Percentiles rank a stretch among this genome's conserved stretches.
phyloP scores from a whole-genome alignment of 2,329 filamentous ascomycete genomes.

The Nothomitra cinnamomea region DNA sequence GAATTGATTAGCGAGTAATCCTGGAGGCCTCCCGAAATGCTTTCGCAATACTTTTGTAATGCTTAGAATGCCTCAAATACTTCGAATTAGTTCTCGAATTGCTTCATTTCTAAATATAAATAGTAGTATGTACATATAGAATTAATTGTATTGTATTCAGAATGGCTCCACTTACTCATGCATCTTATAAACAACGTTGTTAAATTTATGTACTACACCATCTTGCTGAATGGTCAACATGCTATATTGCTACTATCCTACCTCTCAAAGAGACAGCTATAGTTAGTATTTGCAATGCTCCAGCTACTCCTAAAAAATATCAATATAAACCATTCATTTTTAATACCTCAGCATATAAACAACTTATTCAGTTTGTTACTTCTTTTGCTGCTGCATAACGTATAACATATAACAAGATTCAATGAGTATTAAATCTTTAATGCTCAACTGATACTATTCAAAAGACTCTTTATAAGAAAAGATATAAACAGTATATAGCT shows the following conservation, averaged over 20 bases:
- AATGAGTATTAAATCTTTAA: neutral
- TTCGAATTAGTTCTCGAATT: too few species aligned
- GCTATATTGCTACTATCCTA: neutral
- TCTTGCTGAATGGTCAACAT: neutral
- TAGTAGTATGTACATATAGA: too few species aligned
- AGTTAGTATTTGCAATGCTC: neutral
- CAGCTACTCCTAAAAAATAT: neutral
- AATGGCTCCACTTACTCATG: neutral
- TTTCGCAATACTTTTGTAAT: too few species aligned
- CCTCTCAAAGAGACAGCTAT: neutral
- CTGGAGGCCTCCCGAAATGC: too few species aligned
- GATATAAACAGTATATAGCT: too few species aligned
- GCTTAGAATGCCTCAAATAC: too few species aligned
- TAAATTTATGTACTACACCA: neutral
- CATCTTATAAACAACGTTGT: neutral
- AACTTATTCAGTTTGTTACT: neutral
- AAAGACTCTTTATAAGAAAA: neutral
- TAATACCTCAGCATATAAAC: neutral
- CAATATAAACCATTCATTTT: neutral
- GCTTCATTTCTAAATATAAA: too few species aligned
- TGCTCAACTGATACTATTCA: neutral
- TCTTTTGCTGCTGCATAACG: neutral
- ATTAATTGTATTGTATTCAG: too few species aligned
- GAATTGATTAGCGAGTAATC: too few species aligned
- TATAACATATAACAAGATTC: neutral